Conservation (phyloP, 768 basidiomycete species). For the Strobilomyces dryophilus region DNA sequence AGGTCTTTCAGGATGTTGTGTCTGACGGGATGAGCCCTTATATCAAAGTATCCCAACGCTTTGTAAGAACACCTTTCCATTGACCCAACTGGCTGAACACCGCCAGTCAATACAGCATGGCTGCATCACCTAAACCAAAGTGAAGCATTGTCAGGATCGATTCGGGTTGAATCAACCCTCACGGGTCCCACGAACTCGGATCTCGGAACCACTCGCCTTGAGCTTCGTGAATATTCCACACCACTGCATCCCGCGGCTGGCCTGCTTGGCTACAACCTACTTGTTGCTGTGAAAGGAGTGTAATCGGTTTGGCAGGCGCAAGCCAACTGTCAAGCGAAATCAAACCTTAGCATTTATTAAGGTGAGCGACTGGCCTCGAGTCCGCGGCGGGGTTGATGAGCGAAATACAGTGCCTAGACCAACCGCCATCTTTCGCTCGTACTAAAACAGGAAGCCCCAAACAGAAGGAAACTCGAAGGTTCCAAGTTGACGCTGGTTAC, state of each 20-base stretch:
- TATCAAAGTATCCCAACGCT: background rate
- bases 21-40: background rate
- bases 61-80: too few species aligned
- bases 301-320: background rate
- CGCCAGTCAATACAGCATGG: constrained; percentile 10
- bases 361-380: too few species aligned
- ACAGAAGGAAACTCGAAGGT: background rate
- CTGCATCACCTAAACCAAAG: background rate
- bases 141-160: background rate
- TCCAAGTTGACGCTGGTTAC: background rate
- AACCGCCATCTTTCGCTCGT: background rate
- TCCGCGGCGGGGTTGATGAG: background rate
- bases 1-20: too few species aligned
- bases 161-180: background rate
- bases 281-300: background rate
- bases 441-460: background rate
- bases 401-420: background rate
- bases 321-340: too few species aligned
- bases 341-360: too few species aligned
- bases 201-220: background rate
- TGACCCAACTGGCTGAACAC: too few species aligned
- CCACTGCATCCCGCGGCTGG: background rate
- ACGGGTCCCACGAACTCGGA: background rate
- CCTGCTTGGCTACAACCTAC: background rate
- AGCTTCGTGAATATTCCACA: background rate